phyloP scores from a whole-genome alignment of 2,329 filamentous ascomycete genomes.

The Hypoxylon sp. region DNA sequence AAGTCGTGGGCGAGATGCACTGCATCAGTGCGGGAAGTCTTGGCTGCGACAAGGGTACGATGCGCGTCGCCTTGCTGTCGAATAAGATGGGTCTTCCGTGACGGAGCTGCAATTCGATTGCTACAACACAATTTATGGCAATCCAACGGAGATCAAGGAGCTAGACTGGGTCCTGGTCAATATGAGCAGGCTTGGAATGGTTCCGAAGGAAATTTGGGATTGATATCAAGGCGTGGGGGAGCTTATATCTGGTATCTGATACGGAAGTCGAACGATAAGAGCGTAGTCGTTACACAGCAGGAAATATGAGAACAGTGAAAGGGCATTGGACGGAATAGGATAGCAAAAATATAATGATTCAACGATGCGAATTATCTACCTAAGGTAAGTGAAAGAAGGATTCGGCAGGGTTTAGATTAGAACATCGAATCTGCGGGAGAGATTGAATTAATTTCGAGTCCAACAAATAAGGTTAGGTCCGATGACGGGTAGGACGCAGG shows the following conservation, averaged over 20 bases:
- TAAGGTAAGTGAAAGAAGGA: no score
- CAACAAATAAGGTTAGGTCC: slow-evolving; percentile 23
- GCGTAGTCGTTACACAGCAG: slow-evolving; percentile 21
- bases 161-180: slow-evolving; percentile 6
- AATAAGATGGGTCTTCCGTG: slow-evolving; percentile 24
- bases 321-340: slow-evolving; percentile 14
- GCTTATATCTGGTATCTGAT: slow-evolving; percentile 16
- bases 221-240: slow-evolving; percentile 26
- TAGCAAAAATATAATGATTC: not conserved
- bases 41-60: slow-evolving; percentile 40
- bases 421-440: slow-evolving; percentile 15
- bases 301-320: slow-evolving; percentile 14
- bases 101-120: slow-evolving; percentile 23
- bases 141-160: slow-evolving; percentile 6
- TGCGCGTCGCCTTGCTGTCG: slow-evolving; percentile 43
- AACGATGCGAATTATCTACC: no score
- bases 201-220: not conserved
- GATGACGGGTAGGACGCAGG: slow-evolving; percentile 13
- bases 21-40: slow-evolving; percentile 29
- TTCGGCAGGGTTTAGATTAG: slow-evolving; percentile 7
- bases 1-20: slow-evolving; percentile 33
- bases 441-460: slow-evolving; percentile 31
- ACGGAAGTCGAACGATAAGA: slow-evolving; percentile 16
- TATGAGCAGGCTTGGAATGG: not conserved
- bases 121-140: slow-evolving; percentile 20